Evolutionary conservation across 441 rosid species (phyloP).

Genomic region (Breynia disticha): DNA sequence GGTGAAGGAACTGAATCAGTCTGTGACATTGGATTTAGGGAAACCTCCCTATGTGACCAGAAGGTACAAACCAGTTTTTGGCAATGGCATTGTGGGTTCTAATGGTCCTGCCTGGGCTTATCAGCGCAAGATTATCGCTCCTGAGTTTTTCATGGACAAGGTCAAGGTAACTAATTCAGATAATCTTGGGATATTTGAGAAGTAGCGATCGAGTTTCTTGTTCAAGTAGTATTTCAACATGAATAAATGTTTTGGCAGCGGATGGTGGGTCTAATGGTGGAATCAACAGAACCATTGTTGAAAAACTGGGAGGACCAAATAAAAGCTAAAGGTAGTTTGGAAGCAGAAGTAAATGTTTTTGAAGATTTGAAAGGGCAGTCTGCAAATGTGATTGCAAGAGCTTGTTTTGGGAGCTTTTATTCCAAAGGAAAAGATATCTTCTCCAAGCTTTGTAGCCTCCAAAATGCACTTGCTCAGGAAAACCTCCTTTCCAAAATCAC

Average conservation of each 20-base stretch:
- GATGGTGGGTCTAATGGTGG: conserved; percentile 71
- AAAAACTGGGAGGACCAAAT: conserved; percentile 47
- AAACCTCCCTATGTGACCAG: conserved; percentile 60
- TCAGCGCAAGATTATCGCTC: conserved; percentile 63
- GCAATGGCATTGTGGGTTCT: conserved; percentile 64
- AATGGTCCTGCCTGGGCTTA: conserved; percentile 67
- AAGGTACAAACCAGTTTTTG: conserved; percentile 52
- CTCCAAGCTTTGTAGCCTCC: conserved; percentile 65
- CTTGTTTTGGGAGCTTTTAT: conserved; percentile 73
- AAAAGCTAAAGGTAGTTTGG: conserved; percentile 24
- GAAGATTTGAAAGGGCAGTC: conserved; percentile 56
- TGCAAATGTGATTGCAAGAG: conserved; percentile 64
- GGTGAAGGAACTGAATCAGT: conserved; percentile 62
- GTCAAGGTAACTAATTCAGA: conserved; percentile 34
- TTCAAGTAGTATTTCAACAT: background rate
- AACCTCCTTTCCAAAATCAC: conserved; percentile 44
- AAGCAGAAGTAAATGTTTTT: conserved; percentile 52
- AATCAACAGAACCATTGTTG: conserved; percentile 43
- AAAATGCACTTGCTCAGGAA: conserved; percentile 37
- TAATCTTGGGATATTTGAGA: background rate
- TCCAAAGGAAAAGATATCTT: conserved; percentile 57
- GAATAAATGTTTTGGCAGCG: conserved; percentile 23
- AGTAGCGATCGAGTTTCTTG: too few relatives aligned
- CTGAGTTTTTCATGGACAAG: conserved; percentile 66
- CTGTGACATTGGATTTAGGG: conserved; percentile 51